Conservation (phyloP, 163 green algal species). For the Scenedesmus sp. region DNA sequence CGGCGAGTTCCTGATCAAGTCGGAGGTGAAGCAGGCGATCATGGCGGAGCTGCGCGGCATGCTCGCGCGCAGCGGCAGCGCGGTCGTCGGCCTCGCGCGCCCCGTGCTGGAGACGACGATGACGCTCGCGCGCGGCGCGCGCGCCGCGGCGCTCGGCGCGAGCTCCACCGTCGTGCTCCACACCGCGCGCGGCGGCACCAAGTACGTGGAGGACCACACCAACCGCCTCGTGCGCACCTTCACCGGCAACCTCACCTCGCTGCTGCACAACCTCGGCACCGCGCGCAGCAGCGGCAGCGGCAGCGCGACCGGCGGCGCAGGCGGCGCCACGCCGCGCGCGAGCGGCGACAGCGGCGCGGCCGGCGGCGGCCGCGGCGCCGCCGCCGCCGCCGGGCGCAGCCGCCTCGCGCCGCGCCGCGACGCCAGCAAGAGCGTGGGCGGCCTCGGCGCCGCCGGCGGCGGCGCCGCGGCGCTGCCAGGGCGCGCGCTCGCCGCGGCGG, state of each 20-base stretch:
- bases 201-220: conserved; percentile 40
- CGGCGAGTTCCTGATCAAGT: conserved; percentile 35
- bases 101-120: conserved; percentile 44
- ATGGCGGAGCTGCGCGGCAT: conserved; percentile 35
- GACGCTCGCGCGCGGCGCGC: conserved; percentile 23
- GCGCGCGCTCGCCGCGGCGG: too few species aligned
- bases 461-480: too few species aligned
- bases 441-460: too few species aligned
- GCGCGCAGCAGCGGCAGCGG: neutral
- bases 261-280: too few species aligned
- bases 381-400: too few species aligned
- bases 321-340: neutral
- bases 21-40: conserved; percentile 39
- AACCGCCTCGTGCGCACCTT: conserved; percentile 46
- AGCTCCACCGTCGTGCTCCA: conserved; percentile 15
- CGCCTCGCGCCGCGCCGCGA: too few species aligned
- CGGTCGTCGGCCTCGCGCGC: conserved; percentile 31
- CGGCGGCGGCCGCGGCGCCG: too few species aligned
- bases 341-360: too few species aligned
- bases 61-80: conserved; percentile 35
- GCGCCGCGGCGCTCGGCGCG: conserved; percentile 10
- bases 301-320: neutral
- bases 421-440: too few species aligned
- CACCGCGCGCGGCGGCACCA: conserved; percentile 9
- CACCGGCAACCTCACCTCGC: conserved; percentile 38